These are phyloP conservation scores for Tolypocladium guangdongense DNA, from an alignment of 2,329 filamentous ascomycete species.

Conservation along the genomic window DNA sequence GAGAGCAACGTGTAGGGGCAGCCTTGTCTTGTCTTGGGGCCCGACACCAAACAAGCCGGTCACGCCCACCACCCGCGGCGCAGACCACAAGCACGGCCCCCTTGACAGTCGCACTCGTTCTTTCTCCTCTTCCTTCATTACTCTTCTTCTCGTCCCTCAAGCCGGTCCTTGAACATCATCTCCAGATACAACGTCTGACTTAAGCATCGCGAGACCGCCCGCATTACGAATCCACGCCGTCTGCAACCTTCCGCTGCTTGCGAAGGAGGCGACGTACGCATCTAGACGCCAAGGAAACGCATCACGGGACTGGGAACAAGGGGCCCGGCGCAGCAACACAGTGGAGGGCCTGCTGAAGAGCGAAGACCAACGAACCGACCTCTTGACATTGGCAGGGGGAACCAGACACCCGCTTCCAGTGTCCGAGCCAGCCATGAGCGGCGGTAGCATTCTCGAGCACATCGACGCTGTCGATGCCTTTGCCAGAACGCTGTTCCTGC, in stretches of 20 bases:
- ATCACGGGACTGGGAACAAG: background rate
- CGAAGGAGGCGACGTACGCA: background rate
- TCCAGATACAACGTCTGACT: background rate
- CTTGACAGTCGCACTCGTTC: background rate
- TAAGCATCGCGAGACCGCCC: background rate
- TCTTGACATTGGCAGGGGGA: background rate
- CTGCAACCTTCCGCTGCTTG: background rate
- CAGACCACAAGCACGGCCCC: background rate
- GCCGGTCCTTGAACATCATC: background rate
- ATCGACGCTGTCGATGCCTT: constrained; percentile 46
- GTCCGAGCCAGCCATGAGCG: constrained; percentile 16
- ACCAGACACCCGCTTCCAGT: background rate
- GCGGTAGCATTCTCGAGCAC: constrained; percentile 25
- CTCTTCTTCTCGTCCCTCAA: background rate
- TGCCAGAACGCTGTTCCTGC: constrained; percentile 43
- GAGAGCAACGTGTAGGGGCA: background rate
- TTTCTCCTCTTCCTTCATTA: background rate
- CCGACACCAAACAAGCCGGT: background rate
- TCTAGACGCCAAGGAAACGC: background rate
- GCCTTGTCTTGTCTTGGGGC: background rate
- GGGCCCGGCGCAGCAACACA: background rate
- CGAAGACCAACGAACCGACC: background rate
- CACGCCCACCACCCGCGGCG: background rate
- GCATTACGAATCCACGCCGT: background rate
- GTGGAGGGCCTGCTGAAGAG: background rate